These are phyloP conservation scores for Ilex asprella DNA, from an alignment of 257 asterid species.

Conservation along the genomic window DNA sequence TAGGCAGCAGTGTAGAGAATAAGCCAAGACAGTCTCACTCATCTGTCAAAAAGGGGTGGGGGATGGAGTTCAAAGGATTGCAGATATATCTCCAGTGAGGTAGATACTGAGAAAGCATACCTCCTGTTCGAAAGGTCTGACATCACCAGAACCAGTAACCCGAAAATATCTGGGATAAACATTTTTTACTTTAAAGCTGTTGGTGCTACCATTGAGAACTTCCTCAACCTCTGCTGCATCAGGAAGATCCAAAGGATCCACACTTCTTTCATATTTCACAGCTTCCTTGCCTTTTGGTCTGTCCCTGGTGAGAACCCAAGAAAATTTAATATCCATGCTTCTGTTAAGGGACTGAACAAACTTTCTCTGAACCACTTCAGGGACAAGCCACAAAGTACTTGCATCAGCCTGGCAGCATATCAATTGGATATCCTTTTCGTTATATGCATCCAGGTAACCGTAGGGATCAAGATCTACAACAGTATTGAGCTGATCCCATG, in stretches of 20 bases:
- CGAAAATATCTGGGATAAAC: slow-evolving; percentile 80
- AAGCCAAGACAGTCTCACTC: too few relatives aligned
- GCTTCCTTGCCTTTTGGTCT: slow-evolving; percentile 94
- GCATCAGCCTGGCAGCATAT: slow-evolving; percentile 95
- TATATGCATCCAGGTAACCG: slow-evolving; percentile 56
- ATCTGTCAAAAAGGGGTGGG: too few relatives aligned
- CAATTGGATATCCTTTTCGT: slow-evolving; percentile 73
- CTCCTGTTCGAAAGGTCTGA: slow-evolving; percentile 78
- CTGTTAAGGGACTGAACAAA: slow-evolving; percentile 57
- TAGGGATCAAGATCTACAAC: slow-evolving; percentile 59
- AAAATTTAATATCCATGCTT: slow-evolving; percentile 56
- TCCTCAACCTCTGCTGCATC: slow-evolving; percentile 57
- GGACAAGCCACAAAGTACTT: slow-evolving; percentile 81
- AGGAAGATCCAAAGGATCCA: slow-evolving; percentile 61
- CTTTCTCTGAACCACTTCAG: slow-evolving; percentile 69
- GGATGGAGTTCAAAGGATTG: too few relatives aligned
- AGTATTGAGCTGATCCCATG: slow-evolving; percentile 47
- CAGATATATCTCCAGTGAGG: neutral
- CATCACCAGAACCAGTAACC: slow-evolving; percentile 97
- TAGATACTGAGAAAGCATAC: slow-evolving; percentile 28
- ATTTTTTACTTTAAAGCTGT: slow-evolving; percentile 60
- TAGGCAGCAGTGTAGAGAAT: too few relatives aligned
- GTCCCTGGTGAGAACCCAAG: slow-evolving; percentile 93
- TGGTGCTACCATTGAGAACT: slow-evolving; percentile 70
- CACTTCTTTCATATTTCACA: slow-evolving; percentile 70